phyloP scores from a whole-genome alignment of 306 rosid genomes.

The Hylodesmum podocarpum region DNA sequence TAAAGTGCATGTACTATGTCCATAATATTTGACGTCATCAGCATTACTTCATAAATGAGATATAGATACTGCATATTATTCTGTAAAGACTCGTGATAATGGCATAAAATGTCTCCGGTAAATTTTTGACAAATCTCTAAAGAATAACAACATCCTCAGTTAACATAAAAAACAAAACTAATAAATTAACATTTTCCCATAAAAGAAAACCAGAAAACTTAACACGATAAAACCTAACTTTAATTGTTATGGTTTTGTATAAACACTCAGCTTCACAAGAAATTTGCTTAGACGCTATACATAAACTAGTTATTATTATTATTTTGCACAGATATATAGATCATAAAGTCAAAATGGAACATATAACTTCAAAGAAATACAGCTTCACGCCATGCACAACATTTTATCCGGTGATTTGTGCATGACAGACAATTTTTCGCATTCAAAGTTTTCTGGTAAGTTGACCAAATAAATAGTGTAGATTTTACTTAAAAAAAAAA shows the following conservation, averaged over 20 bases:
- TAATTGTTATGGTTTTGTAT: no score
- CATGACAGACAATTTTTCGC: constrained; percentile 18
- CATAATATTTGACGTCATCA: not conserved
- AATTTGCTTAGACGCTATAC: no score
- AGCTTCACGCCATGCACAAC: constrained; percentile 2
- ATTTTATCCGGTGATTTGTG: constrained; percentile 14
- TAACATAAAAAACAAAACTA: no score
- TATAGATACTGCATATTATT: not conserved
- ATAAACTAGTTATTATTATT: no score
- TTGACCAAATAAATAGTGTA: constrained; percentile 25
- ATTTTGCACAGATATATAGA: not conserved
- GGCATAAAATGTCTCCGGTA: not conserved
- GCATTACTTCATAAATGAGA: not conserved
- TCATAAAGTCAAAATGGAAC: constrained; percentile 12
- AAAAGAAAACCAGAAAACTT: no score
- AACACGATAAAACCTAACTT: no score
- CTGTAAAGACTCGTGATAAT: not conserved
- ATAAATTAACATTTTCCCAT: no score
- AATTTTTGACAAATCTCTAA: not conserved
- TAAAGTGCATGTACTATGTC: not conserved
- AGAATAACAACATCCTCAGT: not conserved
- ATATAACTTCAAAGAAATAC: constrained; percentile 17
- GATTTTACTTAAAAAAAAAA: not conserved
- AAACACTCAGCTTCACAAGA: no score
- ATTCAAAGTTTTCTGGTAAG: constrained; percentile 11